Base-by-base conservation (phyloP, 306 rosid genomes). In the Inga leiocalycina region DNA sequence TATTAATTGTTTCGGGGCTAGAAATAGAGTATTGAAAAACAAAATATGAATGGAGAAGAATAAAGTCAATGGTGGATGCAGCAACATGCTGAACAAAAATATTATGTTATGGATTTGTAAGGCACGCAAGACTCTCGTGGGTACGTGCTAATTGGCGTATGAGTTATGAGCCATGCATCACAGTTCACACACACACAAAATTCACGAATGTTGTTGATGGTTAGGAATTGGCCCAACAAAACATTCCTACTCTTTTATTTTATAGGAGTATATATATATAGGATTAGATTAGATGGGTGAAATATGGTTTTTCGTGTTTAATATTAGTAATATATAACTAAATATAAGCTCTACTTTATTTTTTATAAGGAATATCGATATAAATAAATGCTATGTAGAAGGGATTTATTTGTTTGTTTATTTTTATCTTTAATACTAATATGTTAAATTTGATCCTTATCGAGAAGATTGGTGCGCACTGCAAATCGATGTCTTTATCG, bases 151-250 rank as follows among this genome's bases (percentile, higher is more conserved):
- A 22, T 10, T 64, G 69, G 39, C 39, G 30, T 64, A 6, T 6
- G 34, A 8, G 34, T 64, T 64, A 39, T 39, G 34, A 8, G 34
- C 27, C 15, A 52, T 16, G 6, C 54, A 49, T 32, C 34, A 2
- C 34, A 27, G 30, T 27, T 48, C 52, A 2, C 52, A 48, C 52
- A 13, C 52, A 13, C 19, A 49, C 19, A 12, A 6, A 49, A 49
- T 14, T 49, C 17, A 49, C 17, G 2, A 10, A 49, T 49, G 22
- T 57, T 57, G 10, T 57, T 57, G 34, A 59, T 59, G 14, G 84
- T 64, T 78, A 76, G 46, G 37, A 81, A 84, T 79, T 62, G 86
- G 84, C 79, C 77, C 59, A 76, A 79, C 90, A 10, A 86, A 81
- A 56, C 54, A 62, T 54, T 19, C 62, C 62, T 1, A 54, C 22